Conservation (phyloP, 768 basidiomycete genomes). For the Mrakia hoshinonis region DNA sequence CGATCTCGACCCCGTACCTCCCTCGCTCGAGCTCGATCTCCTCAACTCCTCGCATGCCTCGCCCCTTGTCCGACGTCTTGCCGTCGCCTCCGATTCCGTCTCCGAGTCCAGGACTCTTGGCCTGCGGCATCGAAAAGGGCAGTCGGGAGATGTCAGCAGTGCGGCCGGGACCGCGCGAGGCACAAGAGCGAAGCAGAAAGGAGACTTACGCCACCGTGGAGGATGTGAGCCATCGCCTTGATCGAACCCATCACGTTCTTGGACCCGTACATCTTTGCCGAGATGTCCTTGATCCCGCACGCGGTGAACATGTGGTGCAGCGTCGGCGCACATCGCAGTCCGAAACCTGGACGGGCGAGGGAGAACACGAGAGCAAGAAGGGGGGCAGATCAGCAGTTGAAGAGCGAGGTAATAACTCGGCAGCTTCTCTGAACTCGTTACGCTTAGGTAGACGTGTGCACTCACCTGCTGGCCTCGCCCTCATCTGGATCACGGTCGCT, state of each 20-base stretch:
- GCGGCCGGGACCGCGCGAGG: not conserved
- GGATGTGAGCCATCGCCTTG: slow-evolving; percentile 70
- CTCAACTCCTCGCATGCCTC: slow-evolving; percentile 56
- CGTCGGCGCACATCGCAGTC: slow-evolving; percentile 76
- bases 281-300: slow-evolving; percentile 88
- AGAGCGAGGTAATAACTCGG: too few relatives aligned
- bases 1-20: slow-evolving; percentile 57
- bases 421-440: not conserved
- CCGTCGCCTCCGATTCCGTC: slow-evolving; percentile 68
- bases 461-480: slow-evolving; percentile 47
- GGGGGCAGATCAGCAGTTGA: not conserved
- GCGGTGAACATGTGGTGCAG: slow-evolving; percentile 80
- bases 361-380: not conserved
- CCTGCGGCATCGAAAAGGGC: slow-evolving; percentile 26
- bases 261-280: slow-evolving; percentile 91
- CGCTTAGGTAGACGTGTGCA: not conserved
- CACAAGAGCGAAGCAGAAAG: not conserved
- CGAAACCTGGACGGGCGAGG: slow-evolving; percentile 86
- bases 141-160: not conserved
- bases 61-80: slow-evolving; percentile 62
- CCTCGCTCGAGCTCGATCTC: slow-evolving; percentile 77
- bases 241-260: slow-evolving; percentile 76
- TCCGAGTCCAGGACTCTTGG: slow-evolving; percentile 50
- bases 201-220: slow-evolving; percentile 50
- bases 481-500: slow-evolving; percentile 65